These are phyloP conservation scores for Ormosia semicastrata DNA, from an alignment of 306 rosid genomes.

Conservation along the genomic window DNA sequence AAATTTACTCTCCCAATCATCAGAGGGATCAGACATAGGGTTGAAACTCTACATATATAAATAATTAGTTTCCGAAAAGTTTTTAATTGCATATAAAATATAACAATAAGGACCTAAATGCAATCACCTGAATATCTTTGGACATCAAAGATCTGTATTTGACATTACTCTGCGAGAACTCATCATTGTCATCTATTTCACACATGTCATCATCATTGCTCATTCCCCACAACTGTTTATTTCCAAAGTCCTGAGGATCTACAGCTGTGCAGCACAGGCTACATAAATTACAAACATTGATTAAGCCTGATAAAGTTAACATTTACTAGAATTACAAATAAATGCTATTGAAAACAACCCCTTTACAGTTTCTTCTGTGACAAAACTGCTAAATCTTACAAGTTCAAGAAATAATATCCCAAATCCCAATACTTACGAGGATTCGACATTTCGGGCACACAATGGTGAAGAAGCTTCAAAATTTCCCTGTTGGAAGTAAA, in stretches of 20 bases:
- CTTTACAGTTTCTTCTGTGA: background rate
- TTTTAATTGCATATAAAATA: conserved; percentile 10
- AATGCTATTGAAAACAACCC: conserved; percentile 5
- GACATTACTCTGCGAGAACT: conserved; percentile 41
- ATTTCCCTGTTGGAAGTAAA: conserved; percentile 52
- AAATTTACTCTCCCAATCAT: conserved; percentile 70
- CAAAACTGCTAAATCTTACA: conserved; percentile 25
- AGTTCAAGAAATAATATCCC: background rate
- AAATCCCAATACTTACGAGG: conserved; percentile 46
- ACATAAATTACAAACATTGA: conserved; percentile 55
- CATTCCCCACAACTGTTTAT: conserved; percentile 54
- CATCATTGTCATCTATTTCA: conserved; percentile 67
- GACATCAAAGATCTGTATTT: conserved; percentile 46
- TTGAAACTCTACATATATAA: conserved; percentile 70
- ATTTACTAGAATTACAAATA: conserved; percentile 43
- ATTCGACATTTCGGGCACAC: conserved; percentile 34
- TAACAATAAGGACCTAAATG: conserved; percentile 1
- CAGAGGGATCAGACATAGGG: conserved; percentile 87
- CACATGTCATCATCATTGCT: conserved; percentile 79
- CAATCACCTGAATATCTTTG: conserved; percentile 61
- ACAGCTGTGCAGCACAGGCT: conserved; percentile 51
- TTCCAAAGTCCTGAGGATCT: conserved; percentile 45
- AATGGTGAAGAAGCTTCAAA: conserved; percentile 46
- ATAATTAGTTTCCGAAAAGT: conserved; percentile 21
- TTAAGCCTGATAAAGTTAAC: conserved; percentile 32